Conservation (phyloP, 306 rosid genomes). For the Inga leiocalycina region DNA sequence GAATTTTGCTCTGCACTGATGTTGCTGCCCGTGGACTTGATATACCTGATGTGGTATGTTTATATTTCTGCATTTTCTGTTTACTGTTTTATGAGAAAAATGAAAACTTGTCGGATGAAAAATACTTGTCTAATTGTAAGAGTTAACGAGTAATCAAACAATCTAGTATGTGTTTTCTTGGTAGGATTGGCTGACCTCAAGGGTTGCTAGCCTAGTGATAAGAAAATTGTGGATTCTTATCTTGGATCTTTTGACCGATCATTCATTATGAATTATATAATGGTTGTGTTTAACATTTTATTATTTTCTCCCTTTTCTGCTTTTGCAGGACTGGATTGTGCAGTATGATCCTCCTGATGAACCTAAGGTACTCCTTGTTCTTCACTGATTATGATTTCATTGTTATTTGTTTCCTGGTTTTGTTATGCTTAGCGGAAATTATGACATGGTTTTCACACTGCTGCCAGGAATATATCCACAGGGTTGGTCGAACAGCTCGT, state of each 20-base stretch:
- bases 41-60: slow-evolving; percentile 78
- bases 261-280: neutral
- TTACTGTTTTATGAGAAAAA: neutral
- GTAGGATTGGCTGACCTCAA: neutral
- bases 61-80: slow-evolving; percentile 12
- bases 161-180: neutral
- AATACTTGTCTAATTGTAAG: neutral
- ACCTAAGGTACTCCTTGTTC: slow-evolving; percentile 67
- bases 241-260: neutral
- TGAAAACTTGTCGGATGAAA: neutral
- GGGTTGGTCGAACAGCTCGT: slow-evolving; percentile 99
- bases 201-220: neutral
- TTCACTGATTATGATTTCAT: neutral
- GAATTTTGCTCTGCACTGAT: slow-evolving; percentile 94
- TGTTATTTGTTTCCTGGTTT: neutral
- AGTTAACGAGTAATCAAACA: neutral
- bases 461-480: slow-evolving; percentile 89
- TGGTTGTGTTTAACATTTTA: slow-evolving; percentile 18
- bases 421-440: slow-evolving; percentile 20
- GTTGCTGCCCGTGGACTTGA: slow-evolving; percentile 99
- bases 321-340: slow-evolving; percentile 95
- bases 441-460: slow-evolving; percentile 19
- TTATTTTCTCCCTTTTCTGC: slow-evolving; percentile 20
- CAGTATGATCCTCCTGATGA: slow-evolving; percentile 99
- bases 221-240: neutral